Base-by-base conservation (phyloP, 805 yeast species). In the Middelhovenomyces tepae region DNA sequence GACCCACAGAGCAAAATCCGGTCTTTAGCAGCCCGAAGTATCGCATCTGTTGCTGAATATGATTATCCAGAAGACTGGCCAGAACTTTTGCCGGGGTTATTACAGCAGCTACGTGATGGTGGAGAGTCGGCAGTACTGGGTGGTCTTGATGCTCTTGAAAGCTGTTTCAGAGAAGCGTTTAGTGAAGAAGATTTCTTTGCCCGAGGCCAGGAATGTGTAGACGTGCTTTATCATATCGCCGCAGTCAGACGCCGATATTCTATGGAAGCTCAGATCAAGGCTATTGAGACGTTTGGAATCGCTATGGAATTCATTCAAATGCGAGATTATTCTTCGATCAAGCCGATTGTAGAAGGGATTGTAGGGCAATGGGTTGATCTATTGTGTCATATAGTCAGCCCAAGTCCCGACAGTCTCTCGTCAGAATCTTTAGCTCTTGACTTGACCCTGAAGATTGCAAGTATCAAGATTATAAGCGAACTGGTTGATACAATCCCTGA, bases 61-160 rank as follows among this genome's bases (percentile, higher is more conserved):
- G 98, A 89, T 50, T 89, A 73, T 49, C 98, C 98, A 0, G 97
- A 91, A 50, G 94, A 85, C 51, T 89, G 97, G 97, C 94, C 96
- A 0, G 68, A 65, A 43, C 37, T 49, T 18, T 51, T 82, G 36
- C 49, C 56, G 21, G 54, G 54, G 5, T 48, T 84, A 14, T 75
- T 46, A 36, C 26, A 55, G n/a, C n/a, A 21, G 9, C 10, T 21
- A 21, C 23, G n/a, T 21, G 23, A 21, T 21, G n/a, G n/a, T 21
- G n/a, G 23, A 13, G 30, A 10, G 8, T 21, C 30, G 6, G 30
- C 30, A 7, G 18, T n/a, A n/a, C n/a, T n/a, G n/a, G n/a, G n/a
- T n/a, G n/a, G n/a, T n/a, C n/a, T n/a, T n/a, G n/a, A n/a, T n/a
- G 19, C 7, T 7, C 7, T 7, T 14, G 10, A 19, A n/a, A n/a